phyloP scores from a whole-genome alignment of 2,329 filamentous ascomycete genomes.

The Aspergillus eucalypticola region DNA sequence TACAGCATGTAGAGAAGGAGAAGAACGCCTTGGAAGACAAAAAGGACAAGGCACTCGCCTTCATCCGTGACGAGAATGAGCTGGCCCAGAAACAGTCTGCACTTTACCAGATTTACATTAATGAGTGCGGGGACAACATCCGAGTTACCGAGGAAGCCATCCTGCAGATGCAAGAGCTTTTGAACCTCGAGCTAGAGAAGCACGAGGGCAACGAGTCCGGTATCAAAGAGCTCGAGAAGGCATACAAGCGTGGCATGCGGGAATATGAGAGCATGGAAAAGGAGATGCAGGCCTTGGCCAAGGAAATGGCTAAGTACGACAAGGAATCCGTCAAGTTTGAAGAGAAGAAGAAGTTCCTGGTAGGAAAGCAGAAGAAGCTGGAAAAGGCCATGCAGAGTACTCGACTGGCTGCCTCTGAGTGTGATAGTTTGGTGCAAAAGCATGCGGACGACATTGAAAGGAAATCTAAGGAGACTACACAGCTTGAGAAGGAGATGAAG shows the following conservation, averaged over 20 bases:
- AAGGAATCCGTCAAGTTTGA: constrained; percentile 97
- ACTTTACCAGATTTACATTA: constrained; percentile 87
- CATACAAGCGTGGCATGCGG: constrained; percentile 78
- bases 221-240: constrained; percentile 85
- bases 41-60: constrained; percentile 90
- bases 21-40: constrained; percentile 91
- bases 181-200: constrained; percentile 86
- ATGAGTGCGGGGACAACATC: constrained; percentile 86
- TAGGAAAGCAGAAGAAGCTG: constrained; percentile 88
- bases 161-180: constrained; percentile 80
- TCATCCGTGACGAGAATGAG: constrained; percentile 90
- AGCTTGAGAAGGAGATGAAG: constrained; percentile 74
- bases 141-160: constrained; percentile 87
- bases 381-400: constrained; percentile 82
- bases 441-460: constrained; percentile 76
- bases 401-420: constrained; percentile 71
- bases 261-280: constrained; percentile 83
- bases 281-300: constrained; percentile 72
- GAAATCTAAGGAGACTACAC: constrained; percentile 70
- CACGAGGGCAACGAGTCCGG: constrained; percentile 85
- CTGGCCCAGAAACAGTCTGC: constrained; percentile 84
- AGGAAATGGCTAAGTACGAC: constrained; percentile 89
- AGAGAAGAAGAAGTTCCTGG: constrained; percentile 93
- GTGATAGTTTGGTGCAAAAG: constrained; percentile 74
- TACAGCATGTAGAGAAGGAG: constrained; percentile 97